Conservation (phyloP, 257 asterid genomes). For the Mentha longifolia region DNA sequence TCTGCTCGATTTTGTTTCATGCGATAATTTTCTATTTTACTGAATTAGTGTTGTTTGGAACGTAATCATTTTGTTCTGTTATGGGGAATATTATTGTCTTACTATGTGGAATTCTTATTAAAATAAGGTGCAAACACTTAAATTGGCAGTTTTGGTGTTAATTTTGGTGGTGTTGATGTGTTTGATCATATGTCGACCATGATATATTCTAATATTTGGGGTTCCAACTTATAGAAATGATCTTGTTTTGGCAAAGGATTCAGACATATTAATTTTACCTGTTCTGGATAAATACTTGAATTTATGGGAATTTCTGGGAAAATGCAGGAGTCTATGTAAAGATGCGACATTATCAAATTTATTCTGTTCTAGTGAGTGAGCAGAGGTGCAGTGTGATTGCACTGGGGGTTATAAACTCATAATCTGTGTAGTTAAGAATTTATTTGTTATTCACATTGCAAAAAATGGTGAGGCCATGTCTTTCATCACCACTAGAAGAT, state of each 20-base stretch:
- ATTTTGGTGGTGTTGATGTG: background rate
- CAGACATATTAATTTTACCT: background rate
- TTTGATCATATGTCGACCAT: conserved; percentile 1
- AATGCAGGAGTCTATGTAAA: background rate
- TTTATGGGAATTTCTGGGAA: background rate
- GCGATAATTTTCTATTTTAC: background rate
- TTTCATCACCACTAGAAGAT: background rate
- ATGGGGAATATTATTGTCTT: background rate
- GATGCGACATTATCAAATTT: background rate
- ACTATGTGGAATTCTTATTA: background rate
- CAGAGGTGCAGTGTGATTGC: background rate
- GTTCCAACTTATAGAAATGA: background rate
- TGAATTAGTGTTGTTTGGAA: background rate
- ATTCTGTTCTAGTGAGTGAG: background rate
- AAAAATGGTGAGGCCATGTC: background rate
- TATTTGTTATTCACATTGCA: background rate
- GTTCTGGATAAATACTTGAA: background rate
- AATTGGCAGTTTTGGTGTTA: background rate
- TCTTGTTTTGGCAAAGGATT: background rate
- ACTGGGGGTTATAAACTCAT: background rate
- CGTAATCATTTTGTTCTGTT: background rate
- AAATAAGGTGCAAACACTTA: background rate
- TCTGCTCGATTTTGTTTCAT: background rate
- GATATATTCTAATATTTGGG: background rate
- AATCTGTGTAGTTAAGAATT: background rate